Evolutionary conservation across 2,329 filamentous ascomycete genomes (phyloP).

Genomic region (Sarocladium strictum): DNA sequence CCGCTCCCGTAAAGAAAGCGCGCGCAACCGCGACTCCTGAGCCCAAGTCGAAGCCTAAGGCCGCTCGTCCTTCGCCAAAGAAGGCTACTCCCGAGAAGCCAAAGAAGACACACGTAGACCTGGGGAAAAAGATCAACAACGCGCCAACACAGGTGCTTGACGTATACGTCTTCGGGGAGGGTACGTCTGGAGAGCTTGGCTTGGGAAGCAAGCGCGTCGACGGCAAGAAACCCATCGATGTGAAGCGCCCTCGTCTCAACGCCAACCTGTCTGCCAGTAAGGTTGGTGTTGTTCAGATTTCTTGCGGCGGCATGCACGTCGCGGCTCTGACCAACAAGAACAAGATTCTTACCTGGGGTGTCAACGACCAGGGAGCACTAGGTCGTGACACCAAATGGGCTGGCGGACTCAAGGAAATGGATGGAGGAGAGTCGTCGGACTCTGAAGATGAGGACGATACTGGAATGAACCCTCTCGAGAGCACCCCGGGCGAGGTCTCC

Average conservation of each 20-base stretch:
- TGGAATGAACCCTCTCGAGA: slow-evolving; percentile 66
- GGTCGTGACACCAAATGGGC: slow-evolving; percentile 63
- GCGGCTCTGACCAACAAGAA: slow-evolving; percentile 68
- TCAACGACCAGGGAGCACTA: slow-evolving; percentile 72
- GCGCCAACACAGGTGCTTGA: slow-evolving; percentile 59
- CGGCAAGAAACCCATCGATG: slow-evolving; percentile 59
- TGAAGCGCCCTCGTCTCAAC: slow-evolving; percentile 78
- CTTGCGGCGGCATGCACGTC: slow-evolving; percentile 73
- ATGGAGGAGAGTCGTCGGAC: slow-evolving; percentile 41
- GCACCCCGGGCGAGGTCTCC: slow-evolving; percentile 57
- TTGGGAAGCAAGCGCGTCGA: slow-evolving; percentile 63
- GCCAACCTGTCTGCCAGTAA: slow-evolving; percentile 56
- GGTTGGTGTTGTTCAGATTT: slow-evolving; percentile 69
- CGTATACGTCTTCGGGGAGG: slow-evolving; percentile 76
- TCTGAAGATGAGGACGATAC: slow-evolving; percentile 56
- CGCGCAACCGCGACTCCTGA: slow-evolving; percentile 12
- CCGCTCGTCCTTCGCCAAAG: slow-evolving; percentile 6
- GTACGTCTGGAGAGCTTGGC: slow-evolving; percentile 74
- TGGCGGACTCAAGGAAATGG: slow-evolving; percentile 53
- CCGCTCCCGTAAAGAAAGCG: slow-evolving; percentile 16
- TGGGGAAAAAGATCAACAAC: slow-evolving; percentile 66
- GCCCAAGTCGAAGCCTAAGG: slow-evolving; percentile 16
- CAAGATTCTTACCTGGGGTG: slow-evolving; percentile 74
- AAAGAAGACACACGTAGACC: slow-evolving; percentile 20
- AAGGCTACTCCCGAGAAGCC: slow-evolving; percentile 18